Conservation (phyloP, 768 basidiomycete species). For the Chlorophyllum brunneum region DNA sequence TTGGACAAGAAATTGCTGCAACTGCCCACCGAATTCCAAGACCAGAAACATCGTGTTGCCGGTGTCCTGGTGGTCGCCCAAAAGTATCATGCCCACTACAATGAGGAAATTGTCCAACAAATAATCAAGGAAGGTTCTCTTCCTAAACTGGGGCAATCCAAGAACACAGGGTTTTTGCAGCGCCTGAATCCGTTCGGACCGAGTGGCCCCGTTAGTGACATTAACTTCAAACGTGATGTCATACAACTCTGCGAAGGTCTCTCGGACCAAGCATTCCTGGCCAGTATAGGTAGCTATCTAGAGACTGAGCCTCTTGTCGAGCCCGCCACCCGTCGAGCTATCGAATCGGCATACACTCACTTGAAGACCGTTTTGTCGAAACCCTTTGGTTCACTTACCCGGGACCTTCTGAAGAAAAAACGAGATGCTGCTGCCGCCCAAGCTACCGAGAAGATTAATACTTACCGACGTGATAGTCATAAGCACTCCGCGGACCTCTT, state of each 20-base stretch:
- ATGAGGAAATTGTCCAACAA: neutral
- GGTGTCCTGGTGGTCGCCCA: neutral
- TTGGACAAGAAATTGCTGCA: neutral
- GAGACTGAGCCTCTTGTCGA: slow-evolving; percentile 5
- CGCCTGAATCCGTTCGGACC: neutral
- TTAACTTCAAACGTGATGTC: neutral
- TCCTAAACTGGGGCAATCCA: neutral
- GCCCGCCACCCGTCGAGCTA: neutral
- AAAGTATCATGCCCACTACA: neutral
- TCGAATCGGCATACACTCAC: neutral
- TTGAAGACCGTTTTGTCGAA: neutral
- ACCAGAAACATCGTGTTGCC: slow-evolving; percentile 1
- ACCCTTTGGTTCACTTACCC: neutral
- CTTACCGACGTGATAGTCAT: neutral
- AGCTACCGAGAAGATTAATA: neutral
- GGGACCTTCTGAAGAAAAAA: neutral
- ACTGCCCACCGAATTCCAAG: neutral
- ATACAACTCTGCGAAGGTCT: neutral
- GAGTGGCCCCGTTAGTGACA: neutral
- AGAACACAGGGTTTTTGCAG: neutral
- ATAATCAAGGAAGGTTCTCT: neutral
- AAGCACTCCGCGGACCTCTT: neutral
- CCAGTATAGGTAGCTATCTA: neutral
- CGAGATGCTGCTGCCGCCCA: neutral
- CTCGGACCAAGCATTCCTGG: neutral